Conservation (phyloP, 176 grass and related monocot genomes). For the Triticum urartu region DNA sequence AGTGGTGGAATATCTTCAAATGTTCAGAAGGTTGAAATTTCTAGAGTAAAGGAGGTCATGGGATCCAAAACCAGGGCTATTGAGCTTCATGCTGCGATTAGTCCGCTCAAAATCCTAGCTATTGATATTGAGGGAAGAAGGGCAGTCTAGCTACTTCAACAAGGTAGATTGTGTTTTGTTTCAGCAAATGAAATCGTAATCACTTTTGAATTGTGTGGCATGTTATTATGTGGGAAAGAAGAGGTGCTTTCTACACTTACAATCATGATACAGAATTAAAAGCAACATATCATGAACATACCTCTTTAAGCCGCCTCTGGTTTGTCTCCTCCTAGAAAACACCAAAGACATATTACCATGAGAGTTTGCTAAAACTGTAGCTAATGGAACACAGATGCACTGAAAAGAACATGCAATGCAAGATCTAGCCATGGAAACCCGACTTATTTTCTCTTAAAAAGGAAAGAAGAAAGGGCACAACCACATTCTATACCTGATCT, state of each 20-base stretch:
- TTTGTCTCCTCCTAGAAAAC: constrained; percentile 65
- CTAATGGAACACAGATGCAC: background rate
- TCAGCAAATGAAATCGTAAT: background rate
- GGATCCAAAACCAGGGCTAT: background rate
- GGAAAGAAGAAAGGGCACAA: too few species aligned
- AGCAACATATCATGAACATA: constrained; percentile 7
- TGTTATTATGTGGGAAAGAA: background rate
- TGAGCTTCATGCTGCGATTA: background rate
- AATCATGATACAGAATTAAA: background rate
- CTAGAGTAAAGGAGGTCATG: background rate
- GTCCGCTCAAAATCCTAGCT: background rate
- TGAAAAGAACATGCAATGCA: constrained; percentile 2
- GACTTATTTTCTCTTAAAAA: too few species aligned
- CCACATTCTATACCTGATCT: constrained; percentile 52
- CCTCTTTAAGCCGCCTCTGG: constrained; percentile 73
- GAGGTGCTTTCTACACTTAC: background rate
- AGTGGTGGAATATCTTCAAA: background rate
- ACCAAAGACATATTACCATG: background rate
- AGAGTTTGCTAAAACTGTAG: background rate
- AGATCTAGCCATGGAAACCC: too few species aligned
- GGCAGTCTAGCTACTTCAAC: background rate
- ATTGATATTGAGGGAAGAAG: background rate
- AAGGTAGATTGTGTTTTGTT: background rate
- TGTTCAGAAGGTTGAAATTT: background rate
- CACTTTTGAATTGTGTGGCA: background rate